Percentiles rank a stretch among this genome's conserved stretches.
Evolutionary conservation across 2,329 filamentous ascomycete species (phyloP).

Genomic region (Cryphonectria nitschkei): DNA sequence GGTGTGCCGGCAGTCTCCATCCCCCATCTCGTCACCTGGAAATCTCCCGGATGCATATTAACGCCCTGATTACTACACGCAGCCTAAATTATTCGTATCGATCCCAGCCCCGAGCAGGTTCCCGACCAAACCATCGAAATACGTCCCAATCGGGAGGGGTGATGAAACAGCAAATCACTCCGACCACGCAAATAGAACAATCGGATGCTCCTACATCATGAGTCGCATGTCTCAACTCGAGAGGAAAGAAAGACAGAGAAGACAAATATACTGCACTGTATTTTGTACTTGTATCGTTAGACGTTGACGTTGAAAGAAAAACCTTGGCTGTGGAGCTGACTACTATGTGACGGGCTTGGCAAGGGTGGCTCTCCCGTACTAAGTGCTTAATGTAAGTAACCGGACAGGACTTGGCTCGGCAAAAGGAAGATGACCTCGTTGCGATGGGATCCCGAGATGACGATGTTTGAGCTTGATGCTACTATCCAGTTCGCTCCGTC

Average conservation of each 20-base stretch:
- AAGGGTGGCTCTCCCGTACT: not conserved
- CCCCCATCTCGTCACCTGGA: not conserved
- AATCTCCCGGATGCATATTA: not conserved
- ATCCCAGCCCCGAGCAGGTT: not conserved
- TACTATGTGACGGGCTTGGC: conserved; percentile 4
- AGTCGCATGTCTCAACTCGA: not conserved
- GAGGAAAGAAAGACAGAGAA: not conserved
- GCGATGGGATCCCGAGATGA: not conserved
- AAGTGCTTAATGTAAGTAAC: too few species aligned
- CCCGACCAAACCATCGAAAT: not conserved
- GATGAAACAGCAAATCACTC: not conserved
- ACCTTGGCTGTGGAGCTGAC: not conserved
- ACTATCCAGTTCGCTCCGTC: not conserved
- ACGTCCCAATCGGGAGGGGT: not conserved
- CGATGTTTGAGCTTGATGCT: not conserved
- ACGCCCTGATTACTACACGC: not conserved
- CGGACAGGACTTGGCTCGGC: not conserved
- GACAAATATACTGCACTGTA: not conserved
- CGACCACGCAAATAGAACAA: not conserved
- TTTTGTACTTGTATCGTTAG: not conserved
- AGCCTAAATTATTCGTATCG: not conserved
- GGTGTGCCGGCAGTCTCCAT: not conserved
- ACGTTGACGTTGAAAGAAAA: not conserved
- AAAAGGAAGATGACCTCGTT: not conserved
- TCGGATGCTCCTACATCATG: not conserved